Percentiles rank a stretch among this genome's conserved stretches.
phyloP scores from a whole-genome alignment of 257 asterid species.

The Nicotiana otophora region DNA sequence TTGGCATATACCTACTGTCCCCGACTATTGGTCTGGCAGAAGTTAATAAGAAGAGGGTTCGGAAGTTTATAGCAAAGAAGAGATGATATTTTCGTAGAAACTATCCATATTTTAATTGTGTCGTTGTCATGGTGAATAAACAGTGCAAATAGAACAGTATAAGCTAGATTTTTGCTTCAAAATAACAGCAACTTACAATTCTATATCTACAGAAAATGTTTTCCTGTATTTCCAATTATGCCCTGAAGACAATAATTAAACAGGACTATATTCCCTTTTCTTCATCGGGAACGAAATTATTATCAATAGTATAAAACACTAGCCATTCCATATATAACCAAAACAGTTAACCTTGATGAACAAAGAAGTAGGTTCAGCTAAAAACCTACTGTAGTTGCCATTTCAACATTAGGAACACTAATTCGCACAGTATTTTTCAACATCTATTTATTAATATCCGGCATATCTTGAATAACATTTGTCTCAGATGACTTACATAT shows the following conservation, averaged over 20 bases:
- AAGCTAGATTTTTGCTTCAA: background rate
- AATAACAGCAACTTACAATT: background rate
- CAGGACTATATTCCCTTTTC: background rate
- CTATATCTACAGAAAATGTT: background rate
- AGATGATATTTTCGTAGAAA: background rate
- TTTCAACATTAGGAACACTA: background rate
- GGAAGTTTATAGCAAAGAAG: background rate
- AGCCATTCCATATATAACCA: slow-evolving; percentile 1
- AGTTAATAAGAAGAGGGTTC: background rate
- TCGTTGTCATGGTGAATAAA: background rate
- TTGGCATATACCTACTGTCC: background rate
- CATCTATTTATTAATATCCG: background rate
- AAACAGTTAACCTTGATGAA: background rate
- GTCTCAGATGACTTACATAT: background rate
- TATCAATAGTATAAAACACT: background rate
- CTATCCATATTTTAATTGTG: background rate
- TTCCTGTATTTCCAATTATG: background rate
- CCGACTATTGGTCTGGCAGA: background rate
- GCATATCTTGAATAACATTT: background rate
- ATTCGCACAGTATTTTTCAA: background rate
- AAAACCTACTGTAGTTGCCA: background rate
- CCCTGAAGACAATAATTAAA: background rate
- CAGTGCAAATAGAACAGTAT: background rate
- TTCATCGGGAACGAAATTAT: background rate
- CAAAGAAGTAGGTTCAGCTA: background rate